Conservation (phyloP, 352 stramenopile genomes). For the Labyrinthula sp. region DNA sequence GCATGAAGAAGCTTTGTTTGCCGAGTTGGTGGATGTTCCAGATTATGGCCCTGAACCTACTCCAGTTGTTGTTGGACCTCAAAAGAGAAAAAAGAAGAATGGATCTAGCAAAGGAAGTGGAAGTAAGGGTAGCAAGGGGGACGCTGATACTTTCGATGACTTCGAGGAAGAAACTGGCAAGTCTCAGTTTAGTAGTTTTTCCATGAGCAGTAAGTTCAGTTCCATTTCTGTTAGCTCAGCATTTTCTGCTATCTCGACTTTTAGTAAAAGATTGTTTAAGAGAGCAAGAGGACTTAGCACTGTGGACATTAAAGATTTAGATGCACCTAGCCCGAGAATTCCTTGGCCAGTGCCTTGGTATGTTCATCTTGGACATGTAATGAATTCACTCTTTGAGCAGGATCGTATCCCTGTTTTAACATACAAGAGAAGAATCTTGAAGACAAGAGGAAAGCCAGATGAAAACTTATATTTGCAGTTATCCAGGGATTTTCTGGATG, state of each 20-base stretch:
- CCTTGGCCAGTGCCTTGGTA: constrained; percentile 24
- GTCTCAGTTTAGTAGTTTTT: too few species aligned
- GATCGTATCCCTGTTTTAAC: constrained; percentile 22
- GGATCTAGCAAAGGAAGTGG: too few species aligned
- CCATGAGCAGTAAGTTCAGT: too few species aligned
- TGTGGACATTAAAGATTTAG: constrained; percentile 24
- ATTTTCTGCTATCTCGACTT: constrained; percentile 8
- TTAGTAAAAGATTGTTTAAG: too few species aligned
- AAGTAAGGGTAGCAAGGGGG: too few species aligned
- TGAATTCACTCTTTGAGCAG: constrained; percentile 16
- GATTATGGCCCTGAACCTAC: constrained; percentile 38
- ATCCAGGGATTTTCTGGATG: constrained; percentile 64
- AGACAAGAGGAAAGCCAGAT: constrained; percentile 41
- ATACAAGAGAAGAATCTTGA: constrained; percentile 24
- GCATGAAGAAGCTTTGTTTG: constrained; percentile 23
- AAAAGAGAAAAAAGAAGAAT: constrained; percentile 27
- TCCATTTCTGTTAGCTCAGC: constrained; percentile 10
- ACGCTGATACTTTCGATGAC: too few species aligned
- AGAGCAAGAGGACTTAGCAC: too few species aligned
- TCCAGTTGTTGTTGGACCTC: too few species aligned
- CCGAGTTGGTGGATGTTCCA: constrained; percentile 26
- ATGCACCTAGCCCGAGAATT: constrained; percentile 4
- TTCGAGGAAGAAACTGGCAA: too few species aligned
- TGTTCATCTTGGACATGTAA: constrained; percentile 20
- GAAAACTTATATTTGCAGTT: constrained; percentile 63